Conservation (phyloP, 495 filamentous ascomycete genomes). For the Penicillium macrosclerotiorum region DNA sequence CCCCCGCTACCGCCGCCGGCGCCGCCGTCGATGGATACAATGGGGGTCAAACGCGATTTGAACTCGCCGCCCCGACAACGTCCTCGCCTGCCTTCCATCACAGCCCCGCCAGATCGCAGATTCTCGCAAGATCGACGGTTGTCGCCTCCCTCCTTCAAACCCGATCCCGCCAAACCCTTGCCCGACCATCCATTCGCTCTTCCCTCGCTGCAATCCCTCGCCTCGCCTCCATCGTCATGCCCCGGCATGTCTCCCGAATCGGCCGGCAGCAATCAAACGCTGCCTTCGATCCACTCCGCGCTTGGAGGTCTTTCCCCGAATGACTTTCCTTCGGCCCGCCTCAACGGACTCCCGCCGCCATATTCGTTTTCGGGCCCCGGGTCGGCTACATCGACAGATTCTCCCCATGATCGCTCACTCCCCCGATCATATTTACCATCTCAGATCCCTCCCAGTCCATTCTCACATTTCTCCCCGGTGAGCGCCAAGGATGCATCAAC, state of each 20-base stretch:
- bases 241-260: slow-evolving; percentile 39
- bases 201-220: slow-evolving; percentile 14
- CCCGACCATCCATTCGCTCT: slow-evolving; percentile 10
- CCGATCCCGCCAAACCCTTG: slow-evolving; percentile 5
- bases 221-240: slow-evolving; percentile 33
- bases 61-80: slow-evolving; percentile 6
- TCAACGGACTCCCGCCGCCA: slow-evolving; percentile 21
- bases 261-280: slow-evolving; percentile 21
- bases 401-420: slow-evolving; percentile 32
- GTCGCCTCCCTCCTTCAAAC: neutral
- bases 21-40: no score
- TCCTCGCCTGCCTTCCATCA: slow-evolving; percentile 13
- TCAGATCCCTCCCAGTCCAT: slow-evolving; percentile 37
- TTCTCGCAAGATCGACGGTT: neutral
- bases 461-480: slow-evolving; percentile 39
- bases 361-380: slow-evolving; percentile 22
- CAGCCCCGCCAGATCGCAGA: slow-evolving; percentile 3
- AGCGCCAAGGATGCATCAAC: slow-evolving; percentile 38
- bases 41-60: slow-evolving; percentile 4
- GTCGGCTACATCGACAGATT: slow-evolving; percentile 33
- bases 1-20: slow-evolving; percentile 4
- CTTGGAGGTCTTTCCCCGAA: slow-evolving; percentile 27
- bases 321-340: slow-evolving; percentile 18
- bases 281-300: slow-evolving; percentile 46
- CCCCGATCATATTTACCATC: slow-evolving; percentile 23